A percentile compares a stretch with the other conserved stretches of the same genome.
Evolutionary conservation across 148 eudicot genomes (phyloP).

Genomic region (Rhododendron molle): DNA sequence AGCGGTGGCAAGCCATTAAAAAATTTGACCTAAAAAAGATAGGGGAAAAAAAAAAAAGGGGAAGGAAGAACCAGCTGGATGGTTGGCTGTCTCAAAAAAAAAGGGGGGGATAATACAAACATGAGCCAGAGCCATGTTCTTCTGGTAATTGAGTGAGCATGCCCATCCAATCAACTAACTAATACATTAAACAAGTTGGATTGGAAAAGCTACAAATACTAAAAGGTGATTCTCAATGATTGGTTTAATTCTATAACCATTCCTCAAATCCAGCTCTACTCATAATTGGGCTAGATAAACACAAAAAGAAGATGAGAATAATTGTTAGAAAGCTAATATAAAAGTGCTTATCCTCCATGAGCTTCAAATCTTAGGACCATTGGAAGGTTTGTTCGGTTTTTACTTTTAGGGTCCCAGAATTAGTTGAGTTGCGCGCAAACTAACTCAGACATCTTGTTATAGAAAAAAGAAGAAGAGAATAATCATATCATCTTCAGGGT

Average conservation of each 20-base stretch:
- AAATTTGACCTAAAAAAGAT: not conserved
- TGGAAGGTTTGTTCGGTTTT: not conserved
- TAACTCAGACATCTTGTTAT: not conserved
- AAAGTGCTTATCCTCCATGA: not conserved
- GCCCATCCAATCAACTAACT: not conserved
- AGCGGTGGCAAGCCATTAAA: not conserved
- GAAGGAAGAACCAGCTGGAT: not conserved
- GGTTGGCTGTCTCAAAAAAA: not conserved
- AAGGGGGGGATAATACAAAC: not conserved
- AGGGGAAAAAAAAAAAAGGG: not conserved
- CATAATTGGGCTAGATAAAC: not conserved
- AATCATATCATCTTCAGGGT: not conserved
- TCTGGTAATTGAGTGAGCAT: not conserved
- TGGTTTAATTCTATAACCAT: not conserved
- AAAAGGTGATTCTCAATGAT: not conserved
- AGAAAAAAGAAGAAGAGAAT: not conserved
- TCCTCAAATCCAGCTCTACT: not conserved
- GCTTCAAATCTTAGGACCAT: not conserved
- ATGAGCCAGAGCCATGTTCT: not conserved
- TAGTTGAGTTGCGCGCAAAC: too few relatives aligned
- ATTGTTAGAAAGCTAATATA: not conserved
- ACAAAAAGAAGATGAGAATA: not conserved
- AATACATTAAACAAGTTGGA: not conserved
- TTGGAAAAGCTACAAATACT: not conserved
- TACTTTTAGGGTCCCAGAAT: too few relatives aligned